These are phyloP conservation scores for Polytolypa hystricis DNA, from an alignment of 2,329 filamentous ascomycete genomes.

Conservation along the genomic window DNA sequence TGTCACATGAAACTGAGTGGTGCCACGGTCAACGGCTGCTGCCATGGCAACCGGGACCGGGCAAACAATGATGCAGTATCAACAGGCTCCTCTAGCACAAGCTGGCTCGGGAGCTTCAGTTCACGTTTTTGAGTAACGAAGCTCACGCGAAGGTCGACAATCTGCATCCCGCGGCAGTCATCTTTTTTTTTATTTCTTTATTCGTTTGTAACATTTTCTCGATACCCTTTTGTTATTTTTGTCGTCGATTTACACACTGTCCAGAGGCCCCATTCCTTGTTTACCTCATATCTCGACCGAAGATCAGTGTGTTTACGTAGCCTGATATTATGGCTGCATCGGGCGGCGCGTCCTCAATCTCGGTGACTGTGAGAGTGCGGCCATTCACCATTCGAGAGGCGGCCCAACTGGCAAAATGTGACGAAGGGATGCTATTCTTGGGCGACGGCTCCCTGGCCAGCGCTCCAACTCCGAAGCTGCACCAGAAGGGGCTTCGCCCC, in stretches of 20 bases:
- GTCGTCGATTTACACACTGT: constrained; percentile 4
- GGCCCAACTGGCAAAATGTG: constrained; percentile 64
- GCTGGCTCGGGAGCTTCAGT: no score
- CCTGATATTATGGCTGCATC: constrained; percentile 30
- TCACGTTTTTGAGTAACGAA: no score
- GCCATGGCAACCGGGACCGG: constrained; percentile 13
- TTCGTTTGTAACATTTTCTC: neutral
- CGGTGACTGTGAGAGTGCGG: constrained; percentile 48
- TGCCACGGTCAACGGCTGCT: constrained; percentile 2
- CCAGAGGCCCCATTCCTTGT: neutral
- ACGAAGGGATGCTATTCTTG: constrained; percentile 86
- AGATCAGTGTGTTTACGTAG: no score
- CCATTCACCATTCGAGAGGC: constrained; percentile 80
- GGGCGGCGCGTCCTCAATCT: constrained; percentile 39
- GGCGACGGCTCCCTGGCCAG: constrained; percentile 92
- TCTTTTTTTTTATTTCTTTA: neutral
- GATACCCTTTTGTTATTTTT: neutral
- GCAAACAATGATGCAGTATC: constrained; percentile 8
- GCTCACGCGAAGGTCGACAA: no score
- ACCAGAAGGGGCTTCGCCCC: constrained; percentile 73
- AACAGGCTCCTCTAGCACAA: neutral
- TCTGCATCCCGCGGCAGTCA: no score
- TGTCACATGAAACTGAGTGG: no score
- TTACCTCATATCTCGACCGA: no score
- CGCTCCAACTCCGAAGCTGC: constrained; percentile 70